A percentile compares a stretch with the other conserved stretches of the same genome.
These are phyloP conservation scores for Ceratobasidium sp. DNA, from an alignment of 1,284 basidiomycete genomes.

Conservation along the genomic window DNA sequence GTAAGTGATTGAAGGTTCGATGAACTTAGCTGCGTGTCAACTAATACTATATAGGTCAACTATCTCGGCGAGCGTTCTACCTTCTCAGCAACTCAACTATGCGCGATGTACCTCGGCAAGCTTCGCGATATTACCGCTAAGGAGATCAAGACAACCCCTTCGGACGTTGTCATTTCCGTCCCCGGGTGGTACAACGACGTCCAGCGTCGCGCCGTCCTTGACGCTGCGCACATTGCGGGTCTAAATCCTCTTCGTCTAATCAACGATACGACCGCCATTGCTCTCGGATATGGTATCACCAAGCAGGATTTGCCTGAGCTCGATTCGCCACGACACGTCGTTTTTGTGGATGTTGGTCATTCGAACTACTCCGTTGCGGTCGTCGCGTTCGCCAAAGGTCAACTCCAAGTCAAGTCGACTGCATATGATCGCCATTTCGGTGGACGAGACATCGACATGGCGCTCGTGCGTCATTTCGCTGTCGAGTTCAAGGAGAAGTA, in stretches of 20 bases:
- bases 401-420: constrained; percentile 84
- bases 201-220: constrained; percentile 88
- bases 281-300: constrained; percentile 96
- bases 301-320: constrained; percentile 89
- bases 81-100: constrained; percentile 89
- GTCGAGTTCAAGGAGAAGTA: constrained; percentile 92
- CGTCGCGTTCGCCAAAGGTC: constrained; percentile 92
- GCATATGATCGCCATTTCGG: constrained; percentile 93
- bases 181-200: constrained; percentile 95
- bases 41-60: constrained; percentile 72
- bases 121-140: constrained; percentile 84
- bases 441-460: constrained; percentile 92
- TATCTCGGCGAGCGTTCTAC: constrained; percentile 83
- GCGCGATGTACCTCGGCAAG: constrained; percentile 88
- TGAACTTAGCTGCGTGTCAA: constrained; percentile 14
- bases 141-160: constrained; percentile 87
- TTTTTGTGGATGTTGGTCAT: constrained; percentile 94
- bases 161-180: constrained; percentile 92
- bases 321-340: constrained; percentile 85
- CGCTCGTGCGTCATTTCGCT: constrained; percentile 87
- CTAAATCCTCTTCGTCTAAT: constrained; percentile 92
- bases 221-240: constrained; percentile 88
- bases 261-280: constrained; percentile 93
- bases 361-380: constrained; percentile 87
- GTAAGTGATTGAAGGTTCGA: constrained; percentile 62